phyloP scores from a whole-genome alignment of 1,139 yeast species.

The Nakaseomyces kungkrabaensis region DNA sequence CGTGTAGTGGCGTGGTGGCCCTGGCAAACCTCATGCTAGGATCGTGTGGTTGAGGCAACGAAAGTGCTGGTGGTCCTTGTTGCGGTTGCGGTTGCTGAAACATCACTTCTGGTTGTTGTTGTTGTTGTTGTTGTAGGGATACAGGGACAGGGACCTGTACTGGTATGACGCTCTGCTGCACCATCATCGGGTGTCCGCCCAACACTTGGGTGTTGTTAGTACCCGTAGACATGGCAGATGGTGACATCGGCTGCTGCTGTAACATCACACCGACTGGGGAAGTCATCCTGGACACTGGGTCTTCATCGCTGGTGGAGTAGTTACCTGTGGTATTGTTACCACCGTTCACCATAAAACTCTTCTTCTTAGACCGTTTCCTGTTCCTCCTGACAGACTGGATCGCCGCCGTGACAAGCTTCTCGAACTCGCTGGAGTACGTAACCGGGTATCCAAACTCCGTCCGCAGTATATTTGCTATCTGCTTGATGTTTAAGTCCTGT shows the following conservation, averaged over 20 bases:
- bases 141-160: not conserved
- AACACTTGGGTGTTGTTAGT: not conserved
- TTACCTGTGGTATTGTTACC: not conserved
- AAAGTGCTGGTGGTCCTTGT: not conserved
- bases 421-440: constrained; percentile 60
- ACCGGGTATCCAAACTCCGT: constrained; percentile 64
- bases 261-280: constrained; percentile 1
- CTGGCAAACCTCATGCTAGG: constrained; percentile 1
- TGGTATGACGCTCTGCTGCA: not conserved
- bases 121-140: not conserved
- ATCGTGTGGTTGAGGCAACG: constrained; percentile 1
- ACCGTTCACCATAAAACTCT: constrained; percentile 4
- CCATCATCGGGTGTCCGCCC: not conserved
- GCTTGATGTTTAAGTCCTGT: constrained; percentile 70
- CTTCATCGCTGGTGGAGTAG: constrained; percentile 5
- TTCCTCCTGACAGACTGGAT: constrained; percentile 71
- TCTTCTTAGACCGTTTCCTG: constrained; percentile 43
- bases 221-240: not conserved
- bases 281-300: not conserved
- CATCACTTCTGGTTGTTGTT: not conserved
- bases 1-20: constrained; percentile 2
- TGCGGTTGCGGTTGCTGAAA: not conserved
- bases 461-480: constrained; percentile 67
- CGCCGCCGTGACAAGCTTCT: constrained; percentile 83
- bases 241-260: constrained; percentile 3